Evolutionary conservation across 2,329 filamentous ascomycete species (phyloP), one percentile per base, ranked within the genome.

Genomic region (Trichoderma aggressivum): DNA sequence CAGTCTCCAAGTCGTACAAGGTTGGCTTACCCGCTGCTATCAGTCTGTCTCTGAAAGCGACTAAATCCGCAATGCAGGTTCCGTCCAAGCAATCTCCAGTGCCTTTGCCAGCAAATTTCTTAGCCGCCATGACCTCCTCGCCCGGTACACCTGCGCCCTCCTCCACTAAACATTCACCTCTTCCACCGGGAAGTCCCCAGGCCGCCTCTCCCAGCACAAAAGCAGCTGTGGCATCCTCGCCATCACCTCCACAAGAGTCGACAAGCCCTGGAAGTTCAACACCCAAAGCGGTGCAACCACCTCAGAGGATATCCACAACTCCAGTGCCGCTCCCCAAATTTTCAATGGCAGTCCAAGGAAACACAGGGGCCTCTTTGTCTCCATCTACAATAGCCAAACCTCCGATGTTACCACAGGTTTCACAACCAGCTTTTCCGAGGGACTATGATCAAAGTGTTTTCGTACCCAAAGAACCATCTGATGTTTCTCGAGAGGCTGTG

Each of bases 41-140:
- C 72, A 72, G 75, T 68, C 55, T 75, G 70, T 74, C 74, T 69
- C 68, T 71, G 63, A 75, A 75, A 64, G 76, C 75, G 74, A 77
- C 76, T 76, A 79, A 80, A 73, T 74, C 75, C 74, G 74, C 73
- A 70, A 74, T 74, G 56, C 74, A 79, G 79, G 74, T 79, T 73
- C 81, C 81, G 26, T 74, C 79, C 16, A 84, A 83, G 74, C 77
- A 84, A 70, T 84, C 83, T 1, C 83, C 83, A 3, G 83, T 85
- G 6, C 83, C 83, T 12, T 74, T 85, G 11, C 83, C 83, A 1
- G 80, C 82, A 6, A 82, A 83, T 68, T 83, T 82, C 65, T 74
- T 83, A 61, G 81, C 82, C n/a, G 81, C 82, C 10, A 82, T 83
- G 76, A 78, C 75, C 63, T 79, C 80, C 11, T 70, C 77, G 10